Conservation (phyloP, 2,329 filamentous ascomycete species). For the Verticillium nubilum region DNA sequence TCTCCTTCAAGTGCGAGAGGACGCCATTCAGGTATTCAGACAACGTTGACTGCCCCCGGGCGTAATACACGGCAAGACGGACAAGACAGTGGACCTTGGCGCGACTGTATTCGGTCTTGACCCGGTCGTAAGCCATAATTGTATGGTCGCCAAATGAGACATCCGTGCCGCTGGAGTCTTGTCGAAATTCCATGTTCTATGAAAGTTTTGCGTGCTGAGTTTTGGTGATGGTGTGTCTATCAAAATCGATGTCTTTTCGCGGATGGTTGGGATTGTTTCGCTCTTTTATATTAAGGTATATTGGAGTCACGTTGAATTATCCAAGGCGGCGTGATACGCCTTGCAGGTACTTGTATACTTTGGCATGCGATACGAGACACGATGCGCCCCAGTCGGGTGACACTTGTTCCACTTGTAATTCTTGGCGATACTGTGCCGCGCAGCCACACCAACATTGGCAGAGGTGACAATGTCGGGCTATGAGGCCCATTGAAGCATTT, state of each 20-base stretch:
- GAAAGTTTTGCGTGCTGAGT: too few species aligned
- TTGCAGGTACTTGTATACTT: not conserved
- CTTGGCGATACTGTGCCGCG: not conserved
- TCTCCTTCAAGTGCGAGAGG: not conserved
- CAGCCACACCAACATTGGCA: not conserved
- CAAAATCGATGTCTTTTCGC: too few species aligned
- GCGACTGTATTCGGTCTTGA: not conserved
- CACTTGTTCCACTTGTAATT: not conserved
- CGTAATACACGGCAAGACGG: not conserved
- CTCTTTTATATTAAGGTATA: too few species aligned
- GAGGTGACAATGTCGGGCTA: too few species aligned
- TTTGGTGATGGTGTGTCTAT: too few species aligned
- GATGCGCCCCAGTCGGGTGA: not conserved
- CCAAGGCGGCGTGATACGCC: not conserved
- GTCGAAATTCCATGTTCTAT: not conserved
- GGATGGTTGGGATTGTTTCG: too few species aligned
- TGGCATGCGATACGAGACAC: not conserved
- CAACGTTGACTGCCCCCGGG: not conserved
- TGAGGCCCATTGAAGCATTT: too few species aligned
- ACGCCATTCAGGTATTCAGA: not conserved
- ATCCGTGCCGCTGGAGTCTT: not conserved
- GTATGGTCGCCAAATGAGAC: not conserved
- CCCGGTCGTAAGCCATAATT: not conserved
- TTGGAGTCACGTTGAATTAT: too few species aligned
- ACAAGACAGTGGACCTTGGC: not conserved